Evolutionary conservation across 768 basidiomycete genomes (phyloP).

Genomic region (Coprinellus aureogranulatus): DNA sequence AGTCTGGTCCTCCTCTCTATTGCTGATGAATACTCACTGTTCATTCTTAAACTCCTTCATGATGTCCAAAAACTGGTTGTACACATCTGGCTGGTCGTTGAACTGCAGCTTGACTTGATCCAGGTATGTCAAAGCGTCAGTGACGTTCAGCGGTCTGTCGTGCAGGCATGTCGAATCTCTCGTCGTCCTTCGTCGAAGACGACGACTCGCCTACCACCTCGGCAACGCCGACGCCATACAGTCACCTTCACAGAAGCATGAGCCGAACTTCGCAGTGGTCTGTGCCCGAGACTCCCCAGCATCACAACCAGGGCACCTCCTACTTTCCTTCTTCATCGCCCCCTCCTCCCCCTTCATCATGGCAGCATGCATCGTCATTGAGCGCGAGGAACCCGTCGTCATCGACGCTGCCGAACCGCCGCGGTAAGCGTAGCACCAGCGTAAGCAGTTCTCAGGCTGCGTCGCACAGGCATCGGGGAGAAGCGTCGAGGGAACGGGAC

Average conservation of each 20-base stretch:
- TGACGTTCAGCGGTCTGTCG: conserved; percentile 79
- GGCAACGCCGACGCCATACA: conserved; percentile 46
- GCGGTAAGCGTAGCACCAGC: conserved; percentile 58
- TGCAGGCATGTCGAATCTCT: conserved; percentile 26
- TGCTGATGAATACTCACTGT: conserved; percentile 53
- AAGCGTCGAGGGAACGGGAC: conserved; percentile 51
- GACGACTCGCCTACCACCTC: conserved; percentile 30
- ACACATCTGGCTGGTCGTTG: conserved; percentile 88
- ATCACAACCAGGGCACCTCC: conserved; percentile 69
- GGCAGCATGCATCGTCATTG: conserved; percentile 40
- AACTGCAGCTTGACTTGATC: conserved; percentile 93
- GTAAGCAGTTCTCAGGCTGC: conserved; percentile 55
- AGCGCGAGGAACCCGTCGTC: conserved; percentile 49
- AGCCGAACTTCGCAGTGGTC: conserved; percentile 63
- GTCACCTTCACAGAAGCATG: conserved; percentile 39
- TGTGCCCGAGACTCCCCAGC: conserved; percentile 53
- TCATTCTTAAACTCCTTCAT: conserved; percentile 99
- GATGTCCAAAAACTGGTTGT: conserved; percentile 91
- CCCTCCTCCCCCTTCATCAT: conserved; percentile 55
- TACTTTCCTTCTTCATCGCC: conserved; percentile 49
- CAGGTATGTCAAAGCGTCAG: conserved; percentile 90
- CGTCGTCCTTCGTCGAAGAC: conserved; percentile 33
- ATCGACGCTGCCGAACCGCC: conserved; percentile 41
- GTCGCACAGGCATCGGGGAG: conserved; percentile 41
- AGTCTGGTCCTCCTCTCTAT: no score